Base-by-base conservation (phyloP, 176 grass and related monocot species). In the Lolium rigidum region DNA sequence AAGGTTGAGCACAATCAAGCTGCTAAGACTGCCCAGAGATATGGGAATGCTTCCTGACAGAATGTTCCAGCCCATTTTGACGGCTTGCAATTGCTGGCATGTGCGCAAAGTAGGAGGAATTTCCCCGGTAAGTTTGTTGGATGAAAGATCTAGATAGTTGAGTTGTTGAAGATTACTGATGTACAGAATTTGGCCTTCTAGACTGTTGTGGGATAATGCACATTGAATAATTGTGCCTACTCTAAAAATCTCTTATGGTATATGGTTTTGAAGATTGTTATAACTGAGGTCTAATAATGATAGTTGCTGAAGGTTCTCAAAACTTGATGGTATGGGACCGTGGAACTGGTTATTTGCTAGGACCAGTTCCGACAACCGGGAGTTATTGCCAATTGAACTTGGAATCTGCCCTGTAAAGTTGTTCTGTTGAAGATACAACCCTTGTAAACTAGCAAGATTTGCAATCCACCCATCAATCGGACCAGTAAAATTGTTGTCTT, bases 51-150 rank as follows among this genome's bases (percentile, higher is more conserved):
- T 82, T 82, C 71, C 86, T 20, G 86, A 87, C 7, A 87, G 86
- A 12, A 82, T 58, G 60, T 87, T 87, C 18, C 0, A 41, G 15
- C 56, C 71, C 60, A 87, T 67, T 21, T 10, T 22, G 58, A 82
- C 55, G 37, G 58, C 20, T 77, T 77, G 65, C 68, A 90, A 77
- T 20, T 83, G 11, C 14, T 51, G 58, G 46, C 84, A 93, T 39
- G 41, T 9, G 20, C 76, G 81, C 2, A 93, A 18, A 47, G 84
- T 49, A 38, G 18, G 6, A 9, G 91, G 91, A 61, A 87, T 90
- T 77, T 84, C 74, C 44, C 91, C 91, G 0, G 18, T 68, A 56
- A 92, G 67, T 16, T 90, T 83, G 81, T 90, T 93, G 10, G 59
- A 57, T 48, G 85, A 90, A 74, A 93, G 22, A 46, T 79, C 78